Base-by-base conservation (phyloP, 2,329 filamentous ascomycete species). In the Ceratocystis colombiana region DNA sequence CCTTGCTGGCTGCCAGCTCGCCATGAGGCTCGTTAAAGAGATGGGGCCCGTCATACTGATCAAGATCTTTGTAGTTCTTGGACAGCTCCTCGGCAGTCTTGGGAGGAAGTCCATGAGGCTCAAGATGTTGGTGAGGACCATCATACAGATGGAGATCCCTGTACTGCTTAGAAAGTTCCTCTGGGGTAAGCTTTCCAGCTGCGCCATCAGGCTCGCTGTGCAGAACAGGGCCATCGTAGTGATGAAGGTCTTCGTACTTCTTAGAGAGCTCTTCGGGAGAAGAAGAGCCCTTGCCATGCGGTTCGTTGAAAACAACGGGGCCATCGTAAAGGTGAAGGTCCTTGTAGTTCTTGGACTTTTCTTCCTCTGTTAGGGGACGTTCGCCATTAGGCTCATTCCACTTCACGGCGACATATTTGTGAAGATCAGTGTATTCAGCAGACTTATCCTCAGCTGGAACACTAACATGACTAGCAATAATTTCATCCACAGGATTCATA, bases 241-340 rank as follows among this genome's bases (percentile, higher is more conserved):
- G 71, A 50, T 69, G 64, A 53, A 78, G 68, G 64, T 77, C 76
- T 4, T 70, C 50, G 65, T 77, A 77, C 55, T 73, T 69, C 69
- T 76, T 76, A 1, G 74, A 75, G 1, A 71, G 72, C 65, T 76
- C 75, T 55, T 77, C 74, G 0, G 74, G 70, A 50, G 69, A 66
- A 61, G 66, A 62, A 3, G 69, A 65, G 15, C 64, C 63, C 62
- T 66, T 67, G 20, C 69, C 70, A 30, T 68, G 55, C 3, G 68
- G 68, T 41, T 75, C 73, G 12, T 73, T 66, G 30, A 61, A 55
- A 3, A 68, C 68, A 22, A 70, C 69, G 1, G 71, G 71, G n/a
- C 71, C 70, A 68, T 66, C 59, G 69, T 81, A 80, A 66, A 75
- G 72, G 64, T 73, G 71, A 59, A 80, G 70, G 68, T 80, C 78